Evolutionary conservation across 2,329 filamentous ascomycete genomes (phyloP), one percentile per base, ranked within the genome.

Genomic region (Fusarium sublunatum): DNA sequence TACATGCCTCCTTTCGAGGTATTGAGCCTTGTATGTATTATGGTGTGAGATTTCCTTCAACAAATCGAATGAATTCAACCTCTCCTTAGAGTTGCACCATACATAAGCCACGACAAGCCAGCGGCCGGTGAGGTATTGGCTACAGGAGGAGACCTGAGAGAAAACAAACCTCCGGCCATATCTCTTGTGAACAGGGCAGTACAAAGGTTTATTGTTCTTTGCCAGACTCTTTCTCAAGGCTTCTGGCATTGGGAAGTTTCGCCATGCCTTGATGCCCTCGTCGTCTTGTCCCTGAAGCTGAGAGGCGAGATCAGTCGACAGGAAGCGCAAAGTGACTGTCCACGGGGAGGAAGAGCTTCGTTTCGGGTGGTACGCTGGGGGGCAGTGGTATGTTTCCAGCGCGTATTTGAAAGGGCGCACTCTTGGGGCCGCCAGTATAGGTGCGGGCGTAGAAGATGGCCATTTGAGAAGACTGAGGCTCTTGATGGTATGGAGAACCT

Each of bases 71-170:
- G 7, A 11, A 2, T 9, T 22, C 24, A 51, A 8, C 3, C 3
- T 11, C 7, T 43, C 38, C n/a, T 15, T 42, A 1, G 22, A 36
- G 3, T 29, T 4, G 24, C 47, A 51, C 29, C 29, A 51, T 8
- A 51, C 31, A n/a, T 42, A 35, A 3, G 47, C 47, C 6, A 50
- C 31, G 22, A 36, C 29, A 19, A 41, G 47, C 47, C 47, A 50
- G 7, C 36, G 47, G 7, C 47, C 47, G 5, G 10, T 35, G 22
- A 50, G 46, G 11, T 41, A 40, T 2, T 34, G 7, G 19, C 7
- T 7, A 5, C n/a, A n/a, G 8, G 5, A 4, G 19, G 46, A 49
- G 2, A 39, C 6, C 28, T 49, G 22, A 2, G 46, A 49, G 38
- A 49, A 41, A 10, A 49, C n/a, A 3, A 32, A 19, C 5, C 46